Evolutionary conservation across 192 early-diverging fungal genomes (phyloP).

Genomic region (Linnemannia elongata): DNA sequence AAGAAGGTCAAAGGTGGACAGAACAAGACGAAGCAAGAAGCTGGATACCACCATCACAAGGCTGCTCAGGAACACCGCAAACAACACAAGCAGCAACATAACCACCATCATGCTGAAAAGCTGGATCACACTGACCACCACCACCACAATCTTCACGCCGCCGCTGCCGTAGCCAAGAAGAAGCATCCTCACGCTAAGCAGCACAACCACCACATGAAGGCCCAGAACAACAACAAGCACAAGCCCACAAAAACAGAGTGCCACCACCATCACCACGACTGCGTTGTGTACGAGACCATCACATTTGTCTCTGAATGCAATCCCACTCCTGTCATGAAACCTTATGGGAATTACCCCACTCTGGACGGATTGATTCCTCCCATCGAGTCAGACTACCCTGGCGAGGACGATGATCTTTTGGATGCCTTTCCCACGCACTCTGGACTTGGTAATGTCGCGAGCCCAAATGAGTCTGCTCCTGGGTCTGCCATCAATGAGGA

Average conservation of each 20-base stretch:
- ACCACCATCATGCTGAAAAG: neutral
- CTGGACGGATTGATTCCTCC: neutral
- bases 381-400: neutral
- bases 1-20: neutral
- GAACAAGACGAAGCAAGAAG: neutral
- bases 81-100: neutral
- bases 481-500: neutral
- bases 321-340: neutral
- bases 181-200: neutral
- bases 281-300: constrained; percentile 17
- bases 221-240: neutral
- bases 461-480: neutral
- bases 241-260: constrained; percentile 1
- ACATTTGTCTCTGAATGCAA: constrained; percentile 12
- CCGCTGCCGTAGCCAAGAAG: constrained; percentile 13
- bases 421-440: no score
- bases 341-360: neutral
- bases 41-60: neutral
- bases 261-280: constrained; percentile 2
- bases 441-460: no score
- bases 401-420: no score
- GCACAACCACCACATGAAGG: neutral
- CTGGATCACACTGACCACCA: neutral
- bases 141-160: constrained; percentile 12
- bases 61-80: neutral